Base-by-base conservation (phyloP, 1,284 basidiomycete genomes). In the Thelephora terrestris region DNA sequence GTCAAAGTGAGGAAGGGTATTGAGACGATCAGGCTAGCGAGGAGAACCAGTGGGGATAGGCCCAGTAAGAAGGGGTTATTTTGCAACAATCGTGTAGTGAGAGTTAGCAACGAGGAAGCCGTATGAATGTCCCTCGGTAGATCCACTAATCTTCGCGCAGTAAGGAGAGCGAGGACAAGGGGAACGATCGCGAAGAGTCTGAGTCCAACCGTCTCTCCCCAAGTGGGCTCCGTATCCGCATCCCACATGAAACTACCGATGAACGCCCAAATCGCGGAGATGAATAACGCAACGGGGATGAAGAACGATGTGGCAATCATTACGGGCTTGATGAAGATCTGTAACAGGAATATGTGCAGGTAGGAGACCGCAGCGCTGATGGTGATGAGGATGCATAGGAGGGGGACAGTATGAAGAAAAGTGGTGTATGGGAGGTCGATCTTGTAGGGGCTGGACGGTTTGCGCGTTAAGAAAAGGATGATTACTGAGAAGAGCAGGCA, bases 161-260 rank as follows among this genome's bases (percentile, higher is more conserved):
- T 87, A 54, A 83, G 62, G 29, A 85, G 57, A 0, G 87, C 81
- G 27, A 91, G 68, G 1, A 75, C 62, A 43, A 94, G 75, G 0
- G 90, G 88, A 29, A 90, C 58, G 29, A 91, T 58, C 1, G 91
- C 79, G 61, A 92, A 88, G 44, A 93, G 60, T 18, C 93, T 79
- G 12, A 91, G 64, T 12, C 91, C 91, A 58, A 87, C 79, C 51
- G 80, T 86, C 65, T 86, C 85, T 53, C 87, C 88, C 74, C 81
- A 85, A 9, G 84, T 84, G 25, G 80, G 79, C 50, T 78, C 80
- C 25, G 70, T 68, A 49, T 79, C 74, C 12, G 71, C 77, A 52
- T 85, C 81, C 71, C 85, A 85, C 73, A 92, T 87, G 58, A 95
- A 95, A 60, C 89, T 91, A 25, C 89, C 92, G 7, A 85, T 75